Base-by-base conservation (phyloP, 257 asterid genomes). In the Petrea volubilis region DNA sequence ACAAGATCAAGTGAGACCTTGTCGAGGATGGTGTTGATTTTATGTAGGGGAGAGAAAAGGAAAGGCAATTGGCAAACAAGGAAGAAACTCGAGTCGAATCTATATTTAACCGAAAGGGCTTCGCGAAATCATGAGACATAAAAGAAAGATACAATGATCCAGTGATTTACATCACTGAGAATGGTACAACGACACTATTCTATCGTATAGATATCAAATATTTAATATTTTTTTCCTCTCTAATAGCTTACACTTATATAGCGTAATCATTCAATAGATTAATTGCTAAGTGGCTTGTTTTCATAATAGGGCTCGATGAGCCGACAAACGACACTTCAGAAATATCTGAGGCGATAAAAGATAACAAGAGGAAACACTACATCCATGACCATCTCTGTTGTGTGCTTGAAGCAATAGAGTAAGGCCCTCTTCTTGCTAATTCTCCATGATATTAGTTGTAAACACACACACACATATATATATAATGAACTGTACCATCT, bases 41-140 rank as follows among this genome's bases (percentile, higher is more conserved):
- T 20, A n/a, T 36, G 44, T 40, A 84, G 84, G 84, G 40, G 46
- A 8, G 31, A 74, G 50, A 50, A 49, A 76, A 23, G 80, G 80
- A 34, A 69, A 38, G 47, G 67, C 77, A 7, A 78, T 84, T 23
- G 79, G 84, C 13, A 74, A 77, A 52, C 83, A 68, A 57, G 84
- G 70, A 36, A 74, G 83, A 52, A 71, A 75, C 27, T 74, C 78
- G 4, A 79, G 83, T 23, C 51, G 25, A 9, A 61, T 79, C 67
- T 79, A 77, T 75, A 78, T 77, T 58, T 84, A 81, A 58, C 85
- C 90, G 0, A 79, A 79, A 77, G 90, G 90, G 38, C 74, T 84
- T 56, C 46, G 58, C 14, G 41, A 72, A 27, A 74, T 84, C 13
- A 60, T 81, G 77, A 60, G 36, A 53, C 58, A 70, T 82, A 1